Base-by-base conservation (phyloP, 306 rosid genomes). In the Casuarina glauca region DNA sequence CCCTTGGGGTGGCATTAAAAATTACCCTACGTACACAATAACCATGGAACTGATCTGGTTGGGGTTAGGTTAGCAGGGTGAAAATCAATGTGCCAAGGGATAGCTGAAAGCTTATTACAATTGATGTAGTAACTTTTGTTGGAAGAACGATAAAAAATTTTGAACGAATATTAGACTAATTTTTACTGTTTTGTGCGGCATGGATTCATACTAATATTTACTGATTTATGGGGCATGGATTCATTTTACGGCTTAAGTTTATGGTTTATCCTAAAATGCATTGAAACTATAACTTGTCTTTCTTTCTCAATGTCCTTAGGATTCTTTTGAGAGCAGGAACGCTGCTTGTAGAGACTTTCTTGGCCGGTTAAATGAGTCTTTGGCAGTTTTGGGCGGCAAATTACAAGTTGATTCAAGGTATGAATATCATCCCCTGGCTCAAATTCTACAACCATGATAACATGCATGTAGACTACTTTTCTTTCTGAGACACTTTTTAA, bases 321-420 rank as follows among this genome's bases (percentile, higher is more conserved):
- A 82, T 78, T 91, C 97, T 70, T 91, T 95, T 76, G 87, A 87
- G 79, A 82, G 88, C 79, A 92, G 89, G 91, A 89, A 89, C 84
- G 81, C 84, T 82, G 87, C 89, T 52, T 91, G 90, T 80, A 82
- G 73, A 76, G 86, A 82, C 39, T 89, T 95, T 76, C 76, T 95
- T 76, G 80, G 88, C 83, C 93, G 84, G 76, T 84, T 95, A 79
- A 89, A 92, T 66, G 89, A 80, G 78, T 95, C 97, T 73, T 81
- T 92, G 90, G 90, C 89, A 55, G 92, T 92, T 81, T 95, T 94
- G 97, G 91, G 93, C 79, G 74, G 69, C 84, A 88, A 88, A 81
- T 79, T 95, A 74, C 93, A 95, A 19, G 85, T 85, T 72, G 97
- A 89, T 51, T 88, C 91, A 78, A 92, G 97, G 98, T 95, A 91